These are phyloP conservation scores for Erysimum pusillum DNA, from an alignment of 441 rosid species.

Conservation along the genomic window DNA sequence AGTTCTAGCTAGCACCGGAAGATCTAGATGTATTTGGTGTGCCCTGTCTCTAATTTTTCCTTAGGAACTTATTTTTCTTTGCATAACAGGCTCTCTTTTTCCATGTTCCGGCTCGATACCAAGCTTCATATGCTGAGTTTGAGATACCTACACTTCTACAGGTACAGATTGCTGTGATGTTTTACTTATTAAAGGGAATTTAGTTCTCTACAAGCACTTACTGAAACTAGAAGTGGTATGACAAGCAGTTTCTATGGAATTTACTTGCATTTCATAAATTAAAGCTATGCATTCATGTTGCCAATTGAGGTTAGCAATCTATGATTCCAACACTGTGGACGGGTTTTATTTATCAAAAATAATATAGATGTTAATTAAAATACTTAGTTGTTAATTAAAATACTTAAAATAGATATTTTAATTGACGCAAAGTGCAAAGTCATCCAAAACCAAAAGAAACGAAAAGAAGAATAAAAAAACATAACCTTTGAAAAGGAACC, in stretches of 20 bases:
- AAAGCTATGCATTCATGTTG: neutral
- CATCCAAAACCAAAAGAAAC: too few relatives aligned
- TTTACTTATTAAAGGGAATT: neutral
- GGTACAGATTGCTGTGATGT: constrained; percentile 55
- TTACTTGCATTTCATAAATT: constrained; percentile 29
- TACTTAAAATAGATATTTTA: too few relatives aligned
- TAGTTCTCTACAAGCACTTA: constrained; percentile 12
- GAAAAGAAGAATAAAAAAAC: too few relatives aligned
- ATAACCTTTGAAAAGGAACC: too few relatives aligned
- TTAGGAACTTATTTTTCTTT: constrained; percentile 42
- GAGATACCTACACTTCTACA: constrained; percentile 94
- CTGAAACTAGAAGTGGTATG: neutral
- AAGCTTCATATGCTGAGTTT: constrained; percentile 86
- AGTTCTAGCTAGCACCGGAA: constrained; percentile 18
- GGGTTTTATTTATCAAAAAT: neutral
- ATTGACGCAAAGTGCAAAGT: too few relatives aligned
- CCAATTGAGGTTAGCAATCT: neutral
- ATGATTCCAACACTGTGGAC: neutral
- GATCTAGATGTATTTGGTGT: constrained; percentile 17
- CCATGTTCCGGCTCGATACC: constrained; percentile 90
- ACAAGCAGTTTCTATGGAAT: constrained; percentile 1
- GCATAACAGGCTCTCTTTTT: constrained; percentile 78
- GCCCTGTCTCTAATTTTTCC: constrained; percentile 16
- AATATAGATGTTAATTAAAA: too few relatives aligned
- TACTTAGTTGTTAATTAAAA: too few relatives aligned